Percentiles rank a stretch among this genome's conserved stretches.
phyloP scores from a whole-genome alignment of 2,329 filamentous ascomycete species.

The Xylariaceae sp. region DNA sequence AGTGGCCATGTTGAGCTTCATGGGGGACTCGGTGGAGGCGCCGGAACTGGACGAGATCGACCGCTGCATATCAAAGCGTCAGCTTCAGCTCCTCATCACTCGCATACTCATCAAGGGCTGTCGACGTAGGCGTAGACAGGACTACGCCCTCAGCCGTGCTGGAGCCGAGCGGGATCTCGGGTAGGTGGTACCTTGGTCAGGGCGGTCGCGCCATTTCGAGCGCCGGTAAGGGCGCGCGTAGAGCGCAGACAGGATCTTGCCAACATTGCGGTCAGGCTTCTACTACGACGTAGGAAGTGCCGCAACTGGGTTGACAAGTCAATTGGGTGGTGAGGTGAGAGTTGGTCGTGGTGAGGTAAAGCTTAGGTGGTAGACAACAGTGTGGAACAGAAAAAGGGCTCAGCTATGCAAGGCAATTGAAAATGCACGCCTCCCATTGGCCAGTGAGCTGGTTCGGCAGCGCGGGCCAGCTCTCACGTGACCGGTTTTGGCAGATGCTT shows the following conservation, averaged over 20 bases:
- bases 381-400: conserved; percentile 25
- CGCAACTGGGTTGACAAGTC: conserved; percentile 21
- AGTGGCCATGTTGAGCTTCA: conserved; percentile 80
- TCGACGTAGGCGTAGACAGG: conserved; percentile 2
- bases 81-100: conserved; percentile 23
- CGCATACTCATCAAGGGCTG: neutral
- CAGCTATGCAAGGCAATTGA: conserved; percentile 25
- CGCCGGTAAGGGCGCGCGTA: conserved; percentile 75
- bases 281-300: conserved; percentile 29
- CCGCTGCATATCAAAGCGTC: conserved; percentile 40
- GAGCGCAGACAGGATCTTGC: conserved; percentile 85
- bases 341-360: conserved; percentile 16
- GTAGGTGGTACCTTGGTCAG: conserved; percentile 63
- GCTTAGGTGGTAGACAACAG: conserved; percentile 14
- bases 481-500: neutral
- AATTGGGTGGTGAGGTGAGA: conserved; percentile 14
- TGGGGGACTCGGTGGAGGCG: conserved; percentile 64
- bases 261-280: conserved; percentile 67
- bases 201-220: conserved; percentile 64
- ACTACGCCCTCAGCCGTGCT: conserved; percentile 23
- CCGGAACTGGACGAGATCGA: conserved; percentile 65
- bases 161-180: conserved; percentile 3
- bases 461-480: neutral
- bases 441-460: conserved; percentile 1
- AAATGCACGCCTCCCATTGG: conserved; percentile 23